Evolutionary conservation across 192 early-diverging fungal species (phyloP).

Genomic region (Rhizophagus clarus): DNA sequence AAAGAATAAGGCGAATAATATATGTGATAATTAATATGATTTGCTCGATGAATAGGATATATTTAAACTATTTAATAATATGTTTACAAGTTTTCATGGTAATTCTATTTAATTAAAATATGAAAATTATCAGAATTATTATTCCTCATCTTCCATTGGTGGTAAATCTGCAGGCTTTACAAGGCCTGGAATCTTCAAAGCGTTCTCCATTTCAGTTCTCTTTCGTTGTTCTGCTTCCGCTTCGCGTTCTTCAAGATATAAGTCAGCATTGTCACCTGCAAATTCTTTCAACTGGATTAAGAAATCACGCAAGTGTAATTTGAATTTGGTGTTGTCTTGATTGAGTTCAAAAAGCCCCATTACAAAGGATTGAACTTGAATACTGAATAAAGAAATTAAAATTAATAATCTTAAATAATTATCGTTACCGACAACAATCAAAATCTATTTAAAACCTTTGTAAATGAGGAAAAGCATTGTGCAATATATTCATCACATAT

Average conservation of each 20-base stretch:
- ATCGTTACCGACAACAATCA: background rate
- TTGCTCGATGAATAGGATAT: background rate
- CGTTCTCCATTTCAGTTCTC: constrained; percentile 79
- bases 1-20: no score
- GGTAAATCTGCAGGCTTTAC: constrained; percentile 90
- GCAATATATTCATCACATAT: constrained; percentile 82
- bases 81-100: background rate
- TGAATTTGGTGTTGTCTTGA: constrained; percentile 84
- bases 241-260: constrained; percentile 92
- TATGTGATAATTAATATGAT: background rate
- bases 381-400: constrained; percentile 43
- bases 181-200: constrained; percentile 92
- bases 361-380: constrained; percentile 87
- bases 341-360: constrained; percentile 84
- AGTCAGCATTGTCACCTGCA: constrained; percentile 79
- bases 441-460: constrained; percentile 59
- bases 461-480: constrained; percentile 90
- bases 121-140: constrained; percentile 25
- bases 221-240: constrained; percentile 75
- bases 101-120: background rate
- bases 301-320: constrained; percentile 94
- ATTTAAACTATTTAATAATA: background rate
- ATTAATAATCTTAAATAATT: background rate
- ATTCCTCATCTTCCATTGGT: constrained; percentile 57
- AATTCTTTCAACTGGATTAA: constrained; percentile 94